Base-by-base conservation (phyloP, 768 basidiomycete species). In the Lactifluus rugatus region DNA sequence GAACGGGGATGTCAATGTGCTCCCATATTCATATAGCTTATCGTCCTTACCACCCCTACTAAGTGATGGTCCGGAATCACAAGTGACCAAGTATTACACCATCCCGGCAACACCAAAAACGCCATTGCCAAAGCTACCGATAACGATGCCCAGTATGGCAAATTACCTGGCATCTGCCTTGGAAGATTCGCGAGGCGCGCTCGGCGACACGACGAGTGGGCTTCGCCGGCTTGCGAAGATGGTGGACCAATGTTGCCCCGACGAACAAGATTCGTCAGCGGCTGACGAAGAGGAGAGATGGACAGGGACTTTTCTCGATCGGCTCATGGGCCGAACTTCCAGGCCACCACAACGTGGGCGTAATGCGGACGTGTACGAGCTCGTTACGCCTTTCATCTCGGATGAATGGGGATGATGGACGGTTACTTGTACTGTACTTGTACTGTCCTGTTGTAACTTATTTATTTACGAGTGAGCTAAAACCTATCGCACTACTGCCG, bases 361-460 rank as follows among this genome's bases (percentile, higher is more conserved):
- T 45, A 91, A 91, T 66, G 86, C 87, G 63, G 87, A 90, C 58
- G 85, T 83, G 9, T 91, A 85, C 61, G 85, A 89, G 42, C 76
- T 89, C 11, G 87, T 91, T 55, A 91, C 89, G 16, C 89, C 89
- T 1, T 91, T 91, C 70, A 80, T 88, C 17, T 72, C 84, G 17
- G 84, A 88, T 57, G 85, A 88, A 62, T 87, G 80, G 81, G 84
- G 85, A 56, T 84, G 67, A 70, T 63, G 84, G 85, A 56, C 83
- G 67, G 70, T 63, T 37, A 51, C 47, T 34, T 21, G 26, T 23
- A 7, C 48, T 49, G 19, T 42, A 31, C 2, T 14, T 23, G 28
- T 21, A 17, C 14, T 25, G 2, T 36, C 5, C 19, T 3, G 16
- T 50, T 23, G 3, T 31, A 31, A 9, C 3, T 0, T 31, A n/a